phyloP scores from a whole-genome alignment of 495 filamentous ascomycete genomes.

The Trichoderma reesei region DNA sequence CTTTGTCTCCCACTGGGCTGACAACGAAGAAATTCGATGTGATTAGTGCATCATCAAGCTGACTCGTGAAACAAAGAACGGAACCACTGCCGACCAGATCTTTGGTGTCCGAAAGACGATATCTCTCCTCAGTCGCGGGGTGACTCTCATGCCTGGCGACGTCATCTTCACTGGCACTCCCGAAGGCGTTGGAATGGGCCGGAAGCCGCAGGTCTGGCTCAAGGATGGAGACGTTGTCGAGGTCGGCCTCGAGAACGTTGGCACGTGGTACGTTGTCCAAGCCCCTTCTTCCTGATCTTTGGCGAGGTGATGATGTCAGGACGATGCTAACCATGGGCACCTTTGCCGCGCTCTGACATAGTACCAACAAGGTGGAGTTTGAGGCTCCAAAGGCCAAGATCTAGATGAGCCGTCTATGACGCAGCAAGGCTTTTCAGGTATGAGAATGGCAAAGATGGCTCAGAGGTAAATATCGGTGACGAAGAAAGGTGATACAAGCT shows the following conservation, averaged over 20 bases:
- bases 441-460: background rate
- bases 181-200: constrained; percentile 72
- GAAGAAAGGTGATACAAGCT: no score
- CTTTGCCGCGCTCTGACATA: constrained; percentile 19
- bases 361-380: constrained; percentile 64
- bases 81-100: constrained; percentile 70
- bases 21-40: background rate
- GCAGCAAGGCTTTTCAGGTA: background rate
- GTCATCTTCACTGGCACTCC: constrained; percentile 80
- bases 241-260: constrained; percentile 61
- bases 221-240: constrained; percentile 74
- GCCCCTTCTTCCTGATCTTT: background rate
- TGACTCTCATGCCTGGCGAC: constrained; percentile 69
- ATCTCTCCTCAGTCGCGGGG: constrained; percentile 64
- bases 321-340: background rate
- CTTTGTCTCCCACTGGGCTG: background rate
- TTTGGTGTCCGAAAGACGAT: constrained; percentile 68
- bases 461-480: background rate
- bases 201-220: constrained; percentile 63
- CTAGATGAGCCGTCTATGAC: constrained; percentile 14
- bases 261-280: constrained; percentile 20
- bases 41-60: constrained; percentile 1
- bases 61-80: constrained; percentile 35
- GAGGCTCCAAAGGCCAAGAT: constrained; percentile 47
- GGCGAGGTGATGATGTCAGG: background rate